Conservation (phyloP, 1,284 basidiomycete species). For the Apiotrichum akiyoshidainum region DNA sequence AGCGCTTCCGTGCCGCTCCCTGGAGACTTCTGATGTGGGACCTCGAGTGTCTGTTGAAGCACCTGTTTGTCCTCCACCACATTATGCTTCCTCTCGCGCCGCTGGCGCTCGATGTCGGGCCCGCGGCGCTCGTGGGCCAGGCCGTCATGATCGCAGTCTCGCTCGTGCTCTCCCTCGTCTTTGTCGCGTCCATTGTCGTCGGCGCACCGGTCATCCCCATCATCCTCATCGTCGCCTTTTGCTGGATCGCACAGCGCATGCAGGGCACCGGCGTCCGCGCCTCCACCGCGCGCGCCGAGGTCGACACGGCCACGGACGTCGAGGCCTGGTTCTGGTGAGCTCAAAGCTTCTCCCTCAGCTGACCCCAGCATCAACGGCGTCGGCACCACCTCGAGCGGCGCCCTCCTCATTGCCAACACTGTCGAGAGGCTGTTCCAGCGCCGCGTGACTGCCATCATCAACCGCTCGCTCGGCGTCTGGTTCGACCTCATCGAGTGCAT, state of each 20-base stretch:
- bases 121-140: slow-evolving; percentile 17
- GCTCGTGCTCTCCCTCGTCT: slow-evolving; percentile 18
- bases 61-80: slow-evolving; percentile 14
- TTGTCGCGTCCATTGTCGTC: background rate
- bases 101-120: slow-evolving; percentile 13
- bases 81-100: slow-evolving; percentile 19
- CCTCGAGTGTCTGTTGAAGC: slow-evolving; percentile 13
- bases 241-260: slow-evolving; percentile 5
- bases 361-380: slow-evolving; percentile 38
- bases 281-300: slow-evolving; percentile 3
- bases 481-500: slow-evolving; percentile 41
- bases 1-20: slow-evolving; percentile 7
- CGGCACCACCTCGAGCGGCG: slow-evolving; percentile 26
- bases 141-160: slow-evolving; percentile 19
- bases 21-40: slow-evolving; percentile 15
- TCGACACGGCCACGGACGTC: slow-evolving; percentile 11
- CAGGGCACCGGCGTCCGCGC: slow-evolving; percentile 8
- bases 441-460: slow-evolving; percentile 33
- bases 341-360: background rate
- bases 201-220: background rate
- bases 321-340: slow-evolving; percentile 38
- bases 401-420: slow-evolving; percentile 24
- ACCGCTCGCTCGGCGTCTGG: slow-evolving; percentile 35
- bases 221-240: slow-evolving; percentile 5
- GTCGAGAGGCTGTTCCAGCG: slow-evolving; percentile 31